Conservation (phyloP, 257 asterid species). For the Solanum paucissectum region DNA sequence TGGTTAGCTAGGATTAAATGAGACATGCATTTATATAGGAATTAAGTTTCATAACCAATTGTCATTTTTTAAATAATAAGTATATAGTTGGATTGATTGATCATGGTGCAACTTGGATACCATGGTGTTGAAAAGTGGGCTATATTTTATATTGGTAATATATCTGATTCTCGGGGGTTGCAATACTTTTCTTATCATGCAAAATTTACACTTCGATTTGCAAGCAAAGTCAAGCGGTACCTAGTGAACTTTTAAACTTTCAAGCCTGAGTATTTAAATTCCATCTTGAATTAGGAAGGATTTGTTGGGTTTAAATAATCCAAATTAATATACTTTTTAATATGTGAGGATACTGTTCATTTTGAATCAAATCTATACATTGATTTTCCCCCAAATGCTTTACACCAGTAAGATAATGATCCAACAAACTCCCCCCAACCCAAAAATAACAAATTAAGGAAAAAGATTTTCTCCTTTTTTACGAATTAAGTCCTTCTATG, state of each 20-base stretch:
- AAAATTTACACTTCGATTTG: background rate
- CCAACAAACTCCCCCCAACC: no score
- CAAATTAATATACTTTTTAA: background rate
- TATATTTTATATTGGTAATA: background rate
- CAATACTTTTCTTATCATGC: background rate
- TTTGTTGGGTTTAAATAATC: background rate
- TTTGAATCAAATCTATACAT: background rate
- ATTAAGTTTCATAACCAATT: background rate
- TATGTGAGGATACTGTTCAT: background rate
- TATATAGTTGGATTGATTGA: background rate
- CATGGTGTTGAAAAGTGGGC: background rate
- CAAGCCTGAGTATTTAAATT: background rate
- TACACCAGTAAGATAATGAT: no score
- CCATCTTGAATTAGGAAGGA: background rate
- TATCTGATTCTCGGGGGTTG: background rate
- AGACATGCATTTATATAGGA: background rate
- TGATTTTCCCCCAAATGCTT: background rate
- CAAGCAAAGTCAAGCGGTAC: background rate
- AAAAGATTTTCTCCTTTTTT: no score
- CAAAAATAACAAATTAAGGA: no score
- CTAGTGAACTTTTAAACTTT: background rate
- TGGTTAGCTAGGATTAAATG: background rate
- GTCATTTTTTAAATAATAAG: background rate
- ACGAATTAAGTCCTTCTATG: no score
- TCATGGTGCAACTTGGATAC: background rate